Evolutionary conservation across 2,329 filamentous ascomycete genomes (phyloP).

Genomic region (Aplosporella prunicola): DNA sequence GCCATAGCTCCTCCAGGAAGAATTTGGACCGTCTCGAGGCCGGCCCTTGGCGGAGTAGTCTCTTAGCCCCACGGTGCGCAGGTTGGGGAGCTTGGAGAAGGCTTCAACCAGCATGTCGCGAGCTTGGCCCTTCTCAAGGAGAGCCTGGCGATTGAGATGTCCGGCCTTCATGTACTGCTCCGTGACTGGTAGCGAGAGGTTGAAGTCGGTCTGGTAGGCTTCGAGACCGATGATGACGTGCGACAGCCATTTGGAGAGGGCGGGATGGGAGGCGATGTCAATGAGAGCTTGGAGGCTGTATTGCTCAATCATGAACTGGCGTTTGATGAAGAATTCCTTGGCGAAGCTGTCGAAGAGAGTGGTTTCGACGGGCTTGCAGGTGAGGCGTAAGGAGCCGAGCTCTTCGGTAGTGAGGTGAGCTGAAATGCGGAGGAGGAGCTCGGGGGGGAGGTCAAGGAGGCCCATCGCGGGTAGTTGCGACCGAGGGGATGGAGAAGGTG

Average conservation of each 20-base stretch:
- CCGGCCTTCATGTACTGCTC: too few relatives aligned
- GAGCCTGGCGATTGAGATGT: too few relatives aligned
- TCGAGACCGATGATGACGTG: constrained; percentile 44
- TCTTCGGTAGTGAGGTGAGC: constrained; percentile 46
- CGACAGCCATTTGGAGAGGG: constrained; percentile 32
- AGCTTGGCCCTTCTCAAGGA: too few relatives aligned
- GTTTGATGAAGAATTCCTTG: constrained; percentile 55
- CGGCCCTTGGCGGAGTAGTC: too few relatives aligned
- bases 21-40: too few relatives aligned
- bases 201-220: too few relatives aligned
- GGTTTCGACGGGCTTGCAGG: constrained; percentile 47
- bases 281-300: constrained; percentile 46
- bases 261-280: constrained; percentile 31
- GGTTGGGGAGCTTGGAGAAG: too few relatives aligned
- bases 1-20: too few relatives aligned
- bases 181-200: too few relatives aligned
- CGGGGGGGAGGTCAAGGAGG: constrained; percentile 40
- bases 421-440: constrained; percentile 50
- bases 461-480: constrained; percentile 17
- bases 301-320: constrained; percentile 55
- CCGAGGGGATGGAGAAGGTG: background rate
- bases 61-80: too few relatives aligned
- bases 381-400: constrained; percentile 45
- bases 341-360: constrained; percentile 48
- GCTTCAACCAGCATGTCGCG: too few relatives aligned